Evolutionary conservation across 1,284 basidiomycete species (phyloP), one percentile per base, ranked within the genome.

Genomic region (Malassezia furfur): DNA sequence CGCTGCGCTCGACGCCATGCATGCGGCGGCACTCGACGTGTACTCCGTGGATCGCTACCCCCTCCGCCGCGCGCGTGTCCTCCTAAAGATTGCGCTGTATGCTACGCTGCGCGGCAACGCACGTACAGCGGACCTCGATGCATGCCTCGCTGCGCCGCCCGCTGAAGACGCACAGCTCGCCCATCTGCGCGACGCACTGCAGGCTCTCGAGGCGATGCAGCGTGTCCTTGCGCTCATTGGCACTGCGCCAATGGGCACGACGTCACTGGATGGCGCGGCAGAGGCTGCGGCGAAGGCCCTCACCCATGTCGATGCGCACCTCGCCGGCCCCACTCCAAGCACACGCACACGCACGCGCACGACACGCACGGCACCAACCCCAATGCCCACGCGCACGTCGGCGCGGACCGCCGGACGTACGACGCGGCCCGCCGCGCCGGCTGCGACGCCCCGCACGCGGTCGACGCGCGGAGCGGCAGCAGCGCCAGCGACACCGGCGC

Each of bases 51-150:
- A 38, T 1, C 15, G 22, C 1, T 58, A 47, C 31, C 68, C 69
- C 7, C 47, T 68, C 14, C 61, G 64, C 14, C 60, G 57, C 17
- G 60, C 61, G 14, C 59, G 66, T 4, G 56, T 59, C 1, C 28
- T 64, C 8, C 45, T 47, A 3, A 32, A 47, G 15, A 9, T 19
- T 5, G 21, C 21, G 5, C 45, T 35, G 31, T 36, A 47, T 19
- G 45, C 32, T 17, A 32, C 35, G 21, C 32, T 47, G 31, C 45
- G 19, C 11, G 31, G 22, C 45, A 12, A 9, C 19, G 10, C 17
- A n/a, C 11, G 14, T 9, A 7, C 10, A 3, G 35, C 1, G 45
- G 45, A 19, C 17, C n/a, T 47, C 8, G 35, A 5, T n/a, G 32
- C n/a, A 11, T 19, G 30, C 17, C 17, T 47, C 14, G 32, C 8